A percentile compares a stretch with the other conserved stretches of the same genome.
Evolutionary conservation across 495 filamentous ascomycete species (phyloP).

Genomic region (Penicillium subrubescens): DNA sequence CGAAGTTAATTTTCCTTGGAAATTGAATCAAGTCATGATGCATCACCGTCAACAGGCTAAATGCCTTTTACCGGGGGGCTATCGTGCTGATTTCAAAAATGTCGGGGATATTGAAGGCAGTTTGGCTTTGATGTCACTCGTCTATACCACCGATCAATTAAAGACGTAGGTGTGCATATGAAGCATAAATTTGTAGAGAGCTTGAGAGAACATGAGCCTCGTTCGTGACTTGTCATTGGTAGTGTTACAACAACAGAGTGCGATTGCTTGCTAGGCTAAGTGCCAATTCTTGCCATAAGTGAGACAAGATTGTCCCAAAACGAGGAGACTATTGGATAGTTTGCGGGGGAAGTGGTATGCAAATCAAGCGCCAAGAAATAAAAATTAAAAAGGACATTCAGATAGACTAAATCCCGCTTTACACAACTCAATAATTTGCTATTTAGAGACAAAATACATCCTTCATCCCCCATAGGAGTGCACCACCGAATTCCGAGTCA

Average conservation of each 20-base stretch:
- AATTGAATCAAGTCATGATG: not conserved
- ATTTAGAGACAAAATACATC: not conserved
- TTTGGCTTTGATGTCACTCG: not conserved
- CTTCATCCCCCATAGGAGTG: slow-evolving; percentile 2
- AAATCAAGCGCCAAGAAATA: not conserved
- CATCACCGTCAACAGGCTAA: not conserved
- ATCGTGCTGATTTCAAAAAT: not conserved
- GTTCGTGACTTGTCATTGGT: no score
- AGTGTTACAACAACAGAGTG: no score
- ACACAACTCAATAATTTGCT: not conserved
- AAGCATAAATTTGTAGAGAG: not conserved
- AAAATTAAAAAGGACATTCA: no score
- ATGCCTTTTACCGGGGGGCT: not conserved
- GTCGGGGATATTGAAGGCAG: not conserved
- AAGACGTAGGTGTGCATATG: no score
- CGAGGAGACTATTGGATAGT: not conserved
- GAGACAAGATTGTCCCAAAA: no score
- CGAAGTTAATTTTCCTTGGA: not conserved
- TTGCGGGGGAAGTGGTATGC: not conserved
- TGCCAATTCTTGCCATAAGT: no score
- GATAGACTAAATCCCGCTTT: no score
- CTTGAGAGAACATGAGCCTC: not conserved
- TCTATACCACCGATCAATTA: no score
- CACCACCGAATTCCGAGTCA: slow-evolving; percentile 14
- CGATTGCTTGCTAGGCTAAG: not conserved